Base-by-base conservation (phyloP, 495 filamentous ascomycete genomes). In the Tuber melanosporum region DNA sequence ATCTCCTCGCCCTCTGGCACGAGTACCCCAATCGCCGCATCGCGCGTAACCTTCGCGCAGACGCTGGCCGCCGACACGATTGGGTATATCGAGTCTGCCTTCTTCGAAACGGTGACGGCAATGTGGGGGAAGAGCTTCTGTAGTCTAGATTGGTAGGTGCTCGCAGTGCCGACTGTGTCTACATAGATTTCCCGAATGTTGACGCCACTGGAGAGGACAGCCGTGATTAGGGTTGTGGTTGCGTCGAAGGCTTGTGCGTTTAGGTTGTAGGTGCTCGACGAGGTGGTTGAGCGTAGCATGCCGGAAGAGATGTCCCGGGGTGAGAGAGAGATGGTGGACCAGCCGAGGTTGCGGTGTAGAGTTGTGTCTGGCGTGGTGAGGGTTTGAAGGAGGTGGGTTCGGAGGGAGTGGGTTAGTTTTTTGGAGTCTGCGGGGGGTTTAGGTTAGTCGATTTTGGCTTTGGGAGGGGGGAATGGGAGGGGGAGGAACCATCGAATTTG, bases 161-260 rank as follows among this genome's bases (percentile, higher is more conserved):
- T 89, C 9, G 94, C 93, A 57, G 88, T 91, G 0, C 95, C 95
- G 81, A 99, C 92, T 0, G 95, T 98, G 84, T 99, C 95, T 77
- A 99, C 94, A 84, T 94, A 99, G 19, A 99, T 93, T 83, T 98
- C 93, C 46, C 85, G 87, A 0, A 99, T 87, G 84, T 94, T 91
- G 52, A 98, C 91, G 19, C 92, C 92, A 14, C 84, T 85, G 0
- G 88, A 91, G 71, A 94, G 87, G 0, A 97, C 91, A 6, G 90
- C 90, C 26, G 89, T 85, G 73, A 99, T 95, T 75, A 99, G 86
- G 32, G 88, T 89, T n/a, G 96, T 88, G 1, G 95, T 99, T 0
- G 95, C 94, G 85, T 99, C 95, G 88, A 97, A 92, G 1, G 95
- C 95, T 84, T 98, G 95, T n/a, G 94, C 94, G 85, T 99, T 99